Evolutionary conservation across 2,329 filamentous ascomycete species (phyloP), one percentile per base, ranked within the genome.

Genomic region (Colletotrichum destructivum): DNA sequence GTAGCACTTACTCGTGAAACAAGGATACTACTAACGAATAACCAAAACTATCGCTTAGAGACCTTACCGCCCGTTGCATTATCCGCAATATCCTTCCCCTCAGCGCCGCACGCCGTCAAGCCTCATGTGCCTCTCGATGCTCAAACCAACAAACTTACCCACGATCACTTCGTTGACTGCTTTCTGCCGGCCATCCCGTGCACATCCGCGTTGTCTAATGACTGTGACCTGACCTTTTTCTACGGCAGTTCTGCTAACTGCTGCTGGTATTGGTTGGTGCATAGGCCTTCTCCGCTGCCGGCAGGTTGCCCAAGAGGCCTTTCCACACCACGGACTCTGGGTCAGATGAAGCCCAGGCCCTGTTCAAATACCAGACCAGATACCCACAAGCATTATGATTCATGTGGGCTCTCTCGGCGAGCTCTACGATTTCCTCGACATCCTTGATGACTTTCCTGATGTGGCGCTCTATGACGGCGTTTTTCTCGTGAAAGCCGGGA

Each of bases 21-120:
- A 73, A 71, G 73, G 62, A 74, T 74, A 65, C 71, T 74, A 62
- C 73, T 74, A 72, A 74, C 46, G 18, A 69, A 54, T 4, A 49
- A 31, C 47, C 18, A 12, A 44, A n/a, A 12, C 18, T 52, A n/a
- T 18, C 16, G 18, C 21, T 16, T 15, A 26, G 21, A 26, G 42
- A 40, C 35, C 8, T 18, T 51, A 18, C 15, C 11, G 9, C 21
- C 15, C 13, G 4, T 7, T 38, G n/a, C 31, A 26, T 26, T 15
- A 7, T 35, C 21, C 9, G 12, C 9, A 40, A 5, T 13, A 18
- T 3, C 59, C 31, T 51, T 15, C 15, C 3, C 54, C n/a, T 15
- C 52, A 38, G 21, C 21, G 4, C 18, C n/a, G 23, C 18, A 4
- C 51, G 4, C 8, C 23, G 6, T 40, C 15, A 35, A 15, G 23